Percentiles rank a stretch among this genome's conserved stretches.
phyloP scores from a whole-genome alignment of 345 rosid genomes.

The Iberis pinnata region DNA sequence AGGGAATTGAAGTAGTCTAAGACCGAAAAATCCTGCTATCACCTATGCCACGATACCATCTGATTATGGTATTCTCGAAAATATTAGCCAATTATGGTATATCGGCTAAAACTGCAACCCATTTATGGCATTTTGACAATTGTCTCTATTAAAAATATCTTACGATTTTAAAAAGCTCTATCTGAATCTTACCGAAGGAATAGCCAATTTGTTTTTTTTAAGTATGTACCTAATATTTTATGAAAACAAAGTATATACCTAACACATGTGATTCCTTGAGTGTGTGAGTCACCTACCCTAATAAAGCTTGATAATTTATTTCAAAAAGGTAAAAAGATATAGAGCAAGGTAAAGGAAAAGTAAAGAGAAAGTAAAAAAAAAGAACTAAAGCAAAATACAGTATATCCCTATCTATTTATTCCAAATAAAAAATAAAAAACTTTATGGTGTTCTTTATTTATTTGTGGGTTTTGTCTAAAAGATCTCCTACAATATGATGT shows the following conservation, averaged over 20 bases:
- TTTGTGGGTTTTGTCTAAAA: constrained; percentile 23
- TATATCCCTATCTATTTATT: constrained; percentile 32
- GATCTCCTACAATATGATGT: constrained; percentile 25
- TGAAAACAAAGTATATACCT: background rate
- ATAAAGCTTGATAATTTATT: constrained; percentile 15
- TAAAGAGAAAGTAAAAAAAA: constrained; percentile 20
- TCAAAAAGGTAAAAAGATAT: constrained; percentile 5
- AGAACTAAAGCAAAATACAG: constrained; percentile 22
- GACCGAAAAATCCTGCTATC: too few species aligned
- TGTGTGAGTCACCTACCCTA: constrained; percentile 21
- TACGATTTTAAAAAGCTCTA: too few species aligned
- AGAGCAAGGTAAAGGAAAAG: constrained; percentile 22
- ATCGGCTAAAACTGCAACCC: too few species aligned
- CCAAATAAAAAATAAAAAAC: constrained; percentile 4
- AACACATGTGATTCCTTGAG: constrained; percentile 25
- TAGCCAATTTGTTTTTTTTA: too few species aligned
- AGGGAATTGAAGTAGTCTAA: too few species aligned
- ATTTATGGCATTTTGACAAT: too few species aligned
- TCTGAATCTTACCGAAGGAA: too few species aligned
- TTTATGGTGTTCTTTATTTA: constrained; percentile 20
- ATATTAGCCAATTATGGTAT: too few species aligned
- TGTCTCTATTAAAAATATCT: too few species aligned
- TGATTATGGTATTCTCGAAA: too few species aligned
- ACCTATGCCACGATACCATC: too few species aligned
- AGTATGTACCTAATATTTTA: too few species aligned